Percentiles rank a stretch among this genome's conserved stretches.
These are phyloP conservation scores for Juglanconis juglandina DNA, from an alignment of 2,329 filamentous ascomycete species.

Conservation along the genomic window DNA sequence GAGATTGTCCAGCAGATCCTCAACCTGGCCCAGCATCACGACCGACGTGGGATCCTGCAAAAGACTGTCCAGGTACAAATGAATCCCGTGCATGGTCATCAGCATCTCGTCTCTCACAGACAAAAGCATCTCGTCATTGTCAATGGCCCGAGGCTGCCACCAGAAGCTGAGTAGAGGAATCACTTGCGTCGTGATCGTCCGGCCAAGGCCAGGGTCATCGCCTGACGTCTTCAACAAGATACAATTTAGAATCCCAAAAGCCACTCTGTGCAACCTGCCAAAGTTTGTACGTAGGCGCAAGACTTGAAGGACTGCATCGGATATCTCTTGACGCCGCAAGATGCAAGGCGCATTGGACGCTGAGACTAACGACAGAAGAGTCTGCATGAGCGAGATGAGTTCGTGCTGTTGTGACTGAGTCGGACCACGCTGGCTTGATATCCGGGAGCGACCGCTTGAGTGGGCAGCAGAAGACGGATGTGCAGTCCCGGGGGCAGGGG, in stretches of 20 bases:
- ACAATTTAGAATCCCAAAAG: conserved; percentile 72
- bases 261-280: conserved; percentile 60
- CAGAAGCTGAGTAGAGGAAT: conserved; percentile 70
- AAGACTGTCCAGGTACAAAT: conserved; percentile 60
- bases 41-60: conserved; percentile 39
- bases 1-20: conserved; percentile 67
- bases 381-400: conserved; percentile 59
- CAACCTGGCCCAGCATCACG: conserved; percentile 46
- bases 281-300: conserved; percentile 40
- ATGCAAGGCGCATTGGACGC: conserved; percentile 66
- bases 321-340: conserved; percentile 52
- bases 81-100: conserved; percentile 64
- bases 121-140: conserved; percentile 58
- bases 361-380: conserved; percentile 60
- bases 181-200: conserved; percentile 55
- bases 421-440: conserved; percentile 21
- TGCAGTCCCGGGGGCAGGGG: conserved; percentile 13
- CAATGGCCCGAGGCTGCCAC: conserved; percentile 70
- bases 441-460: conserved; percentile 13
- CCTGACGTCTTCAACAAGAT: conserved; percentile 64
- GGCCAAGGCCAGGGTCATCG: conserved; percentile 64
- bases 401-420: conserved; percentile 31
- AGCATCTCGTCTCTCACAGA: conserved; percentile 74
- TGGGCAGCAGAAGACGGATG: conserved; percentile 7
- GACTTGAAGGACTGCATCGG: conserved; percentile 56